Evolutionary conservation across 1,139 yeast species (phyloP).

Genomic region (Protomyces inouyei): DNA sequence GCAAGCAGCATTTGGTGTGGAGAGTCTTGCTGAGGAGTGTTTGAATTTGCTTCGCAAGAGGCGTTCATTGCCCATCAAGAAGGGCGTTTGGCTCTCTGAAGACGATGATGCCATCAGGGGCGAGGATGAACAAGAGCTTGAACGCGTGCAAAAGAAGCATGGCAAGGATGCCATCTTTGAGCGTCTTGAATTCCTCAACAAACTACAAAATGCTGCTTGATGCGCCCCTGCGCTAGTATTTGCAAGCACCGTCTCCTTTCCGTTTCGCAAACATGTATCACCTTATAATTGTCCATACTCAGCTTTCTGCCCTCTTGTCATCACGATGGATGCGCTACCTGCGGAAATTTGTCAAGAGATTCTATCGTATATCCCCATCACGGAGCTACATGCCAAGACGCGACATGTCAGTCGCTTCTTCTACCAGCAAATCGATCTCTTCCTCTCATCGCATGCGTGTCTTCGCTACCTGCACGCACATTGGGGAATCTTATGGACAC

Average conservation of each 20-base stretch:
- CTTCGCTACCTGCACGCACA: background rate
- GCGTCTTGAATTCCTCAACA: background rate
- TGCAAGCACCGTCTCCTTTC: too few relatives aligned
- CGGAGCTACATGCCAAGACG: background rate
- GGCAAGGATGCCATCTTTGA: background rate
- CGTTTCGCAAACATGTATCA: too few relatives aligned
- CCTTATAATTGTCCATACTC: too few relatives aligned
- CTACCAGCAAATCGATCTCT: background rate
- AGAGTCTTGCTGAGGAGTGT: background rate
- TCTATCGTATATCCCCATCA: background rate
- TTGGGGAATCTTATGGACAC: background rate
- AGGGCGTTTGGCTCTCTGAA: background rate
- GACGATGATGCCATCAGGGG: background rate
- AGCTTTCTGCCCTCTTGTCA: background rate
- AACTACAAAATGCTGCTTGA: background rate
- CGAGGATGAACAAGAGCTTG: background rate
- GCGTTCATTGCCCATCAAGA: background rate
- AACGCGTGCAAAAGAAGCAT: background rate
- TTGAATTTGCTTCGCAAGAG: background rate
- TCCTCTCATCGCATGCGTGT: background rate
- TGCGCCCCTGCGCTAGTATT: too few relatives aligned
- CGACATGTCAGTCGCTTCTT: background rate
- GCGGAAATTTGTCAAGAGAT: background rate
- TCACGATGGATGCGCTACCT: background rate
- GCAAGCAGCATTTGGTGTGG: background rate